Percentiles rank a stretch among this genome's conserved stretches.
These are phyloP conservation scores for Bremia lactucae DNA, from an alignment of 352 stramenopile genomes.

Conservation along the genomic window DNA sequence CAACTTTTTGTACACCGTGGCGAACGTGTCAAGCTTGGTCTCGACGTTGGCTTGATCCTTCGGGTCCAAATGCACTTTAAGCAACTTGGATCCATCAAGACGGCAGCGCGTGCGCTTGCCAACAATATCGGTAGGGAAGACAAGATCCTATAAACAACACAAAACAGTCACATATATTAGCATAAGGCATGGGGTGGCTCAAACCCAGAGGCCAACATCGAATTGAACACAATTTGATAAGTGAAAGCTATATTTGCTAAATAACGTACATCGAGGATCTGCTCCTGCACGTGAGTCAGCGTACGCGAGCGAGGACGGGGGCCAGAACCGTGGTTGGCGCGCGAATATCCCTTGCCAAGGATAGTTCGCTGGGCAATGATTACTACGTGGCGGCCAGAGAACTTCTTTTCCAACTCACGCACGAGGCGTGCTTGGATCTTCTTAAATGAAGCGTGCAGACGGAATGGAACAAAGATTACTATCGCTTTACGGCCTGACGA, in stretches of 20 bases:
- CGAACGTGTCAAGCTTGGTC: conserved; percentile 98
- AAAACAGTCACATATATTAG: conserved; percentile 38
- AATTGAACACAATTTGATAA: conserved; percentile 34
- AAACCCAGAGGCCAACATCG: conserved; percentile 84
- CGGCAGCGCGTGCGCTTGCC: conserved; percentile 98
- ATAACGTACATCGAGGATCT: conserved; percentile 94
- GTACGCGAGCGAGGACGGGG: conserved; percentile 94
- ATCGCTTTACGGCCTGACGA: conserved; percentile 93
- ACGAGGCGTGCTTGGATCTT: conserved; percentile 98
- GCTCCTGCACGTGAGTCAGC: conserved; percentile 96
- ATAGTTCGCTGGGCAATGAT: conserved; percentile 99
- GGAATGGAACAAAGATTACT: conserved; percentile 98
- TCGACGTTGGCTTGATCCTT: conserved; percentile 99
- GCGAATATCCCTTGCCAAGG: conserved; percentile 94
- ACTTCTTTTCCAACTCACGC: conserved; percentile 99
- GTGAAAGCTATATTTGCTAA: too few species aligned
- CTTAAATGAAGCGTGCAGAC: conserved; percentile 95
- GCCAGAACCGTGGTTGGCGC: conserved; percentile 91
- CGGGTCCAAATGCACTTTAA: conserved; percentile 97
- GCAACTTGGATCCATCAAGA: conserved; percentile 94
- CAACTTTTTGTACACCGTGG: conserved; percentile 99
- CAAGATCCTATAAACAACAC: conserved; percentile 83
- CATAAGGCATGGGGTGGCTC: conserved; percentile 84
- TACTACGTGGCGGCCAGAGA: conserved; percentile 96
- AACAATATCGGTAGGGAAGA: conserved; percentile 99